Evolutionary conservation across 2,329 filamentous ascomycete genomes (phyloP).

Genomic region (Microascus cirrosus): DNA sequence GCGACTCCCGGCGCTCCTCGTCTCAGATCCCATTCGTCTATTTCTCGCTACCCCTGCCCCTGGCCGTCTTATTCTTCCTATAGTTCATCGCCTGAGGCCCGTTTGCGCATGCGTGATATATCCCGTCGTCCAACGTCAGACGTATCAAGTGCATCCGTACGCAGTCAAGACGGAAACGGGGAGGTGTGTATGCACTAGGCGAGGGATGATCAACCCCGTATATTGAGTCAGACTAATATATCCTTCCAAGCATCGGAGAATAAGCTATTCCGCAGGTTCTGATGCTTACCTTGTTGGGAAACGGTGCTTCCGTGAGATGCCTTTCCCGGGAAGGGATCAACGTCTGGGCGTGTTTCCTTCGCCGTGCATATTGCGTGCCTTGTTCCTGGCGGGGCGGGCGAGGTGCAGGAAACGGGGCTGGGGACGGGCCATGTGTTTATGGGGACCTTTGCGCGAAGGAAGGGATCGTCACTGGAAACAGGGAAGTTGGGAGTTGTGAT

Average conservation of each 20-base stretch:
- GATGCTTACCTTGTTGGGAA: background rate
- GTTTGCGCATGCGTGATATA: background rate
- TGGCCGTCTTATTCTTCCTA: background rate
- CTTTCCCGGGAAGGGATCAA: background rate
- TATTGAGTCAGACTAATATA: background rate
- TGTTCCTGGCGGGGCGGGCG: no score
- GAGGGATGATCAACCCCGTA: no score
- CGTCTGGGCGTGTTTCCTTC: no score
- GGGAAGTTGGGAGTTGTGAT: no score
- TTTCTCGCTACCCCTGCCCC: background rate
- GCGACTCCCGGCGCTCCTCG: background rate
- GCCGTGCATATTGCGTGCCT: no score
- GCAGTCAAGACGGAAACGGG: no score
- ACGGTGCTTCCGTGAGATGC: background rate
- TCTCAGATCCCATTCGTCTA: background rate
- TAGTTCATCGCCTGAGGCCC: background rate
- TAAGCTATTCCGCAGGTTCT: background rate
- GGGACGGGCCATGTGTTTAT: no score
- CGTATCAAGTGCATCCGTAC: no score
- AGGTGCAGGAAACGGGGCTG: no score
- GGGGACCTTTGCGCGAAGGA: no score
- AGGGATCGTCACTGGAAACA: no score
- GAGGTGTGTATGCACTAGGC: no score
- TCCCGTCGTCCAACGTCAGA: background rate
- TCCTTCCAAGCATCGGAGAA: background rate